These are phyloP conservation scores for Epicoccum nigrum DNA, from an alignment of 2,329 filamentous ascomycete genomes.

Conservation along the genomic window DNA sequence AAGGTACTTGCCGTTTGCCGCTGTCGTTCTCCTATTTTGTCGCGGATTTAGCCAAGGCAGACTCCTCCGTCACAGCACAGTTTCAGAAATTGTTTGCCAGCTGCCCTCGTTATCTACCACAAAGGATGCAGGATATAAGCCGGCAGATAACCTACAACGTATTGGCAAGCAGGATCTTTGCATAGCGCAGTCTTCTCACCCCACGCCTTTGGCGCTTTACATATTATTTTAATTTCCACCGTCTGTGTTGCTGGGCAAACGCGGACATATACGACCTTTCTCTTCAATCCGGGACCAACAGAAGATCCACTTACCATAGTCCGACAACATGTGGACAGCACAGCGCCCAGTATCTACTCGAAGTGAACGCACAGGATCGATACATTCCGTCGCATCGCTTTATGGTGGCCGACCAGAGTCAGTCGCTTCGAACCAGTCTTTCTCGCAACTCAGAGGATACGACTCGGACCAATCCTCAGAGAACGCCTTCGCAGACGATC, in stretches of 20 bases:
- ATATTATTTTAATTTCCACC: not conserved
- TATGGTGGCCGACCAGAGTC: conserved; percentile 33
- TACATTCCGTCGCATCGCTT: conserved; percentile 41
- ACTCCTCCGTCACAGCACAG: conserved; percentile 39
- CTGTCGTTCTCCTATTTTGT: conserved; percentile 13
- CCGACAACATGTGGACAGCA: conserved; percentile 41
- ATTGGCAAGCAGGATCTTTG: not conserved
- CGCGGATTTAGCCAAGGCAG: conserved; percentile 8
- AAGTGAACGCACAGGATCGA: conserved; percentile 36
- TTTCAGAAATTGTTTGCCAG: conserved; percentile 36
- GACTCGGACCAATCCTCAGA: conserved; percentile 44
- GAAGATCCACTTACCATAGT: not conserved
- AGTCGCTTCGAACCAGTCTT: conserved; percentile 32
- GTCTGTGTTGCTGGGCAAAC: not conserved
- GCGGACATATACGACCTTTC: not conserved
- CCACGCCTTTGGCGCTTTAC: not conserved
- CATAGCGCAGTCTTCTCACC: not conserved
- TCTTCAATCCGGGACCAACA: not conserved
- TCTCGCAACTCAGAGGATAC: conserved; percentile 33
- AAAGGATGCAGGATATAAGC: conserved; percentile 11
- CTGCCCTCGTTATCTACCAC: conserved; percentile 29
- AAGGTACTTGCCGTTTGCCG: conserved; percentile 11
- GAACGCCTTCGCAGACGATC: conserved; percentile 36
- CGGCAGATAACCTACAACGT: not conserved
- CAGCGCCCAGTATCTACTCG: conserved; percentile 33